Evolutionary conservation across 1,139 yeast genomes (phyloP), one percentile per base, ranked within the genome.

Genomic region (Magnusiomyces suaveolens): DNA sequence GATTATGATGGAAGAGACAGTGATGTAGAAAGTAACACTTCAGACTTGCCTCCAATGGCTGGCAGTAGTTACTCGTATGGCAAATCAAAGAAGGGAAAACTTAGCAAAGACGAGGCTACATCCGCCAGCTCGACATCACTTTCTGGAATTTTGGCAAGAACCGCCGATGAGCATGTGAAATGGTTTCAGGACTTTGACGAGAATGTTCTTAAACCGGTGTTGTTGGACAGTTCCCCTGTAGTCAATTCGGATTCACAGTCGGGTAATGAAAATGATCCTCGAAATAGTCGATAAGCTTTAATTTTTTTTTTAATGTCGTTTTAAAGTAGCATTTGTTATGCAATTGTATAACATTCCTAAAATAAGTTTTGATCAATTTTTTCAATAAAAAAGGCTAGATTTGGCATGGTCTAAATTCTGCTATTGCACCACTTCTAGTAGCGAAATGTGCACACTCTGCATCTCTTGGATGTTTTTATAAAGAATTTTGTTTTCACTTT

Each of bases 111-210:
- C 3, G 33, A 54, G 26, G 47, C 18, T 36, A 36, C 41, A n/a
- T 4, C 25, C 4, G 44, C 44, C 6, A 41, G 44, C 16, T 20
- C 63, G 14, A 51, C 60, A 4, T 60, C 67, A 14, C 52, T 73
- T n/a, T 68, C 73, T 10, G 75, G 72, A 41, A 64, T 77, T 23
- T 66, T 79, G 44, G 78, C 63, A 21, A 64, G 69, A 6, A 60
- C 80, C 59, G 81, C 87, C 4, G 94, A 85, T 62, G 88, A 84
- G 58, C 87, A 84, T 58, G 86, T 94, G 14, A 82, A 81, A 64
- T 92, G 99, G 97, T 92, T 92, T 69, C 83, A 88, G 26, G 84
- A 82, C 63, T 87, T 92, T 67, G 99, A 92, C 67, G 96, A 92
- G 63, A 87, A 88, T 66, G 94, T 92, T n/a, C 77, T 92, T 62